Evolutionary conservation across 2,329 filamentous ascomycete genomes (phyloP).

Genomic region (Chaetomium sp.): DNA sequence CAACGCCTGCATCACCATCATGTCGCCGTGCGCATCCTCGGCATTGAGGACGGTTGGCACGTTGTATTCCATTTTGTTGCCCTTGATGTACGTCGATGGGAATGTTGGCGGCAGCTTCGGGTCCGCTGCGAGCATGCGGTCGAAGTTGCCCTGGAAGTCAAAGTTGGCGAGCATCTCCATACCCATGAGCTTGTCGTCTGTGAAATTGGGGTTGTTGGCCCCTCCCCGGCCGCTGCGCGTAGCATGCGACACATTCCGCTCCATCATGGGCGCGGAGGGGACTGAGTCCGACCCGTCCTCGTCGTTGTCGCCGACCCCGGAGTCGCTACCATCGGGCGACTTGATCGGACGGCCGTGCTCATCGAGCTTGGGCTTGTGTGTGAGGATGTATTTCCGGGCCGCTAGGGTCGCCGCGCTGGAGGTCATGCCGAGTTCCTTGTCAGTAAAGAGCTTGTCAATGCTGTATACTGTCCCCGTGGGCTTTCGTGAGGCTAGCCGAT

Average conservation of each 20-base stretch:
- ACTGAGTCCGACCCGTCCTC: slow-evolving; percentile 52
- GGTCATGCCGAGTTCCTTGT: slow-evolving; percentile 67
- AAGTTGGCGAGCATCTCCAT: slow-evolving; percentile 63
- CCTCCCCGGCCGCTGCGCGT: slow-evolving; percentile 63
- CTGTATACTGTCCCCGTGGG: slow-evolving; percentile 64
- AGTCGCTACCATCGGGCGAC: slow-evolving; percentile 57
- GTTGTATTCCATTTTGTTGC: slow-evolving; percentile 58
- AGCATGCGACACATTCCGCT: slow-evolving; percentile 64
- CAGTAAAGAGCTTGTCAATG: slow-evolving; percentile 70
- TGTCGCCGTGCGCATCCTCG: slow-evolving; percentile 57
- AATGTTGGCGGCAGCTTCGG: slow-evolving; percentile 61
- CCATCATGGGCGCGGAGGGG: slow-evolving; percentile 59
- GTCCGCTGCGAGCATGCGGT: slow-evolving; percentile 57
- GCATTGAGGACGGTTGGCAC: slow-evolving; percentile 53
- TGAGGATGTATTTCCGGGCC: slow-evolving; percentile 62
- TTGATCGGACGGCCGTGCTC: slow-evolving; percentile 53
- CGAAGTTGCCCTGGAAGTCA: slow-evolving; percentile 60
- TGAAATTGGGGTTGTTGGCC: slow-evolving; percentile 55
- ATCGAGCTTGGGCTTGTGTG: slow-evolving; percentile 55
- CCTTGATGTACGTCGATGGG: slow-evolving; percentile 61
- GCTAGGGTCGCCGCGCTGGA: slow-evolving; percentile 65
- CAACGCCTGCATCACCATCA: slow-evolving; percentile 61
- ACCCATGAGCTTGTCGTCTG: slow-evolving; percentile 60
- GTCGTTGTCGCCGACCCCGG: slow-evolving; percentile 54
- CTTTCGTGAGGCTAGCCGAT: slow-evolving; percentile 57